Evolutionary conservation across 306 rosid genomes (phyloP).

Genomic region (apple (Malus domestica)): DNA sequence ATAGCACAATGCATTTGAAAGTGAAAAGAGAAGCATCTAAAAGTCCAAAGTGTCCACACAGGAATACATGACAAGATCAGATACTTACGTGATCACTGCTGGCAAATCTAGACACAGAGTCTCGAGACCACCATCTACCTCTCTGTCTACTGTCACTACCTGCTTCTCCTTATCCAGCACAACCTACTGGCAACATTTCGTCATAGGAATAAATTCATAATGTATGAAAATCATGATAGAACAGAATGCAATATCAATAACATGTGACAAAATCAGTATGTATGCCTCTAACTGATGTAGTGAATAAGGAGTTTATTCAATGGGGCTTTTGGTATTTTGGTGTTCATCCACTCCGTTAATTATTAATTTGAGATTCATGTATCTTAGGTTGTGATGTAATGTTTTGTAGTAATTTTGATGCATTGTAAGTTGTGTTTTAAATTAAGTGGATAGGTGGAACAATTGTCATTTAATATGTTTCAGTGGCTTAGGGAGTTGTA

Average conservation of each 20-base stretch:
- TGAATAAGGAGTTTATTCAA: no score
- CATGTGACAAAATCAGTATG: background rate
- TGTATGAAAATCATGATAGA: background rate
- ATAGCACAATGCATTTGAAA: background rate
- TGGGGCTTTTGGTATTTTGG: no score
- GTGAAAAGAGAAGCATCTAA: background rate
- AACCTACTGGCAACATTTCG: conserved; percentile 70
- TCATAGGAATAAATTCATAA: conserved; percentile 17
- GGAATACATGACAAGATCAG: conserved; percentile 2
- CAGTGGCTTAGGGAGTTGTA: no score
- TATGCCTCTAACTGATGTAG: background rate
- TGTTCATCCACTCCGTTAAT: no score
- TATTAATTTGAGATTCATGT: no score
- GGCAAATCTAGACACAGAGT: conserved; percentile 72
- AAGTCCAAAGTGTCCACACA: background rate
- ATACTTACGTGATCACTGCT: conserved; percentile 85
- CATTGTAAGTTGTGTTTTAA: no score
- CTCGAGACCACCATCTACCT: conserved; percentile 90
- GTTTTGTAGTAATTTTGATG: no score
- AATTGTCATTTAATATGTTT: no score
- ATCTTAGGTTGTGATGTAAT: no score
- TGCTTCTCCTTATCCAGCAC: conserved; percentile 81
- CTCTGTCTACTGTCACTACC: conserved; percentile 75
- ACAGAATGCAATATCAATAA: background rate
- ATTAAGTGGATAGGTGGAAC: no score